Conservation (phyloP, 495 filamentous ascomycete genomes). For the Apodospora peruviana region DNA sequence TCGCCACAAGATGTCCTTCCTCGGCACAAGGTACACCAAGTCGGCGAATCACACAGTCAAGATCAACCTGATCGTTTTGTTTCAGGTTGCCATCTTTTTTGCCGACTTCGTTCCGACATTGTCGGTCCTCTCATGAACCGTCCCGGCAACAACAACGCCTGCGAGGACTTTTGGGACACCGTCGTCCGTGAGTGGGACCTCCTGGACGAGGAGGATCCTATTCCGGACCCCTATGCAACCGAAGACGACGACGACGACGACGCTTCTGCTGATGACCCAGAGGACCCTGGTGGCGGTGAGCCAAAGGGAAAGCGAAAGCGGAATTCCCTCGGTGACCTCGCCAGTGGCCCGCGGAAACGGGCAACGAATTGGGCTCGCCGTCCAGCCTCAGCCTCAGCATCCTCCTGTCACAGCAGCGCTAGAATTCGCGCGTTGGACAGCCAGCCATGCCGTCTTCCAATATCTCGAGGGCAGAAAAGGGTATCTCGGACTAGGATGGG, state of each 20-base stretch:
- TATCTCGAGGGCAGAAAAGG: neutral
- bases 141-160: neutral
- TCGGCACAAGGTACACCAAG: neutral
- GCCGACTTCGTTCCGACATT: no score
- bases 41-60: neutral
- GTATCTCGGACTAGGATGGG: neutral
- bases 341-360: no score
- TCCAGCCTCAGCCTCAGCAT: no score
- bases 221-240: no score
- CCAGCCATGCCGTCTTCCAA: neutral
- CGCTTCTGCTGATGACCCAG: no score
- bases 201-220: no score
- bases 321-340: no score
- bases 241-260: no score
- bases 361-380: neutral
- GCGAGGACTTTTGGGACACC: neutral
- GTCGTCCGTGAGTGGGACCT: neutral
- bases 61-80: neutral
- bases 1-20: no score
- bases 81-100: neutral
- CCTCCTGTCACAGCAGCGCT: no score
- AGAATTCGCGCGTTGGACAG: neutral
- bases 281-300: no score
- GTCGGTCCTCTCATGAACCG: neutral
- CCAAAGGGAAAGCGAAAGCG: no score